Base-by-base conservation (phyloP, 352 stramenopile species). In the Pythium myriotylum region DNA sequence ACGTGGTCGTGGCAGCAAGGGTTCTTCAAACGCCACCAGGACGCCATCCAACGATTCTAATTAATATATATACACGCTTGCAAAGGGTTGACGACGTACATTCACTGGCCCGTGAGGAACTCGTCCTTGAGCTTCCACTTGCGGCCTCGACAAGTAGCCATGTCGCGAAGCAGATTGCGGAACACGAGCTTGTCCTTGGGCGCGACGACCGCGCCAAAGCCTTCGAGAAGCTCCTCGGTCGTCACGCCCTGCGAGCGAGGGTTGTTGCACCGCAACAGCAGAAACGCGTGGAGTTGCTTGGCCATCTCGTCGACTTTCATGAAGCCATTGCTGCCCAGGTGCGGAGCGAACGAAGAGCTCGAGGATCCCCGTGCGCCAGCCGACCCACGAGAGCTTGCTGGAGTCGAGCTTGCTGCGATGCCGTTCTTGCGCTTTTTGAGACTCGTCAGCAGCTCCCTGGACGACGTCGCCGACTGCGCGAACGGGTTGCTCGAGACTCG, bases 151-250 rank as follows among this genome's bases (percentile, higher is more conserved):
- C 84, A 92, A 20, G 81, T 72, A 1, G 88, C 88, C 72, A 96
- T 94, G 42, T 91, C 81, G 53, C 81, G 84, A 54, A 96, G 68
- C 46, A 96, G 60, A 29, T 91, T 89, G 17, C 88, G 83, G 57
- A 96, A 96, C 17, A 95, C 71, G 23, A 94, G 73, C 58, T 96
- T 96, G 72, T 96, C 86, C 59, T 94, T 91, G n/a, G 77, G 76
- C 24, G 88, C 79, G 13, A 95, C 73, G 22, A 98, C 72, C 17
- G 85, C 68, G 22, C 67, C 84, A 65, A 98, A 98, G 55, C 79
- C 76, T 14, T 92, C 80, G 8, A 98, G 71, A 27, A 98, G 76
- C 52, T 95, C 72, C 56, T 96, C 84, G 0, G 92, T 98, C 39
- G 92, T 94, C 20, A 91, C 88, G 6, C 89, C 90, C 27, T 74